Percentiles rank a stretch among this genome's conserved stretches.
Evolutionary conservation across 768 basidiomycete species (phyloP).

Genomic region (Fomitopsis pulvina): DNA sequence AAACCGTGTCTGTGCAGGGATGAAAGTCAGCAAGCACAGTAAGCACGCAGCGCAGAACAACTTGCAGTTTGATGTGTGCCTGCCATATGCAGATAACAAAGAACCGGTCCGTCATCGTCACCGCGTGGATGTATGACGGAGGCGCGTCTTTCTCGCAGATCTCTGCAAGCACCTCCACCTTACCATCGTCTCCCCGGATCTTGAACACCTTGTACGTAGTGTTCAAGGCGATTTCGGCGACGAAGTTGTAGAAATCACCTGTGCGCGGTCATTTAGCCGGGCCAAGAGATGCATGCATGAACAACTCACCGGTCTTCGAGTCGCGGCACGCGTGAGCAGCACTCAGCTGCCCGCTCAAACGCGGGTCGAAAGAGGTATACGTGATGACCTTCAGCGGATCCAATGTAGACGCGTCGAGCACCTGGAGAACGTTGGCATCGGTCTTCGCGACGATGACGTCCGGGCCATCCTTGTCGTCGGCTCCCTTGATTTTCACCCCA

Average conservation of each 20-base stretch:
- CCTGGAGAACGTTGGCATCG: conserved; percentile 22
- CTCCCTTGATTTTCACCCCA: background rate
- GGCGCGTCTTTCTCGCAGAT: conserved; percentile 29
- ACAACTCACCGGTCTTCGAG: conserved; percentile 14
- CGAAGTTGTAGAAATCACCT: conserved; percentile 32
- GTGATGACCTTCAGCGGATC: conserved; percentile 26
- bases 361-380: conserved; percentile 25
- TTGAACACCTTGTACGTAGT: conserved; percentile 29
- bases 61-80: conserved; percentile 13
- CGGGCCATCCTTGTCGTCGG: conserved; percentile 3
- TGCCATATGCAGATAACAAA: conserved; percentile 31
- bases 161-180: conserved; percentile 27
- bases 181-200: conserved; percentile 17
- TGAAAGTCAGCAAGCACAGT: background rate
- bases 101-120: conserved; percentile 30
- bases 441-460: conserved; percentile 27
- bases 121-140: conserved; percentile 32
- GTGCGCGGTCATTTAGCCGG: background rate
- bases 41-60: background rate
- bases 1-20: conserved; percentile 7
- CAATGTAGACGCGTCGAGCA: conserved; percentile 31
- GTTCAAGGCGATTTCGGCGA: conserved; percentile 22
- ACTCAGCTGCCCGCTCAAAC: conserved; percentile 27
- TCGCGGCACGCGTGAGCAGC: conserved; percentile 34
- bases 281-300: background rate